A percentile compares a stretch with the other conserved stretches of the same genome.
Conservation (phyloP, 352 stramenopile genomes). For the Pythium volutum region DNA sequence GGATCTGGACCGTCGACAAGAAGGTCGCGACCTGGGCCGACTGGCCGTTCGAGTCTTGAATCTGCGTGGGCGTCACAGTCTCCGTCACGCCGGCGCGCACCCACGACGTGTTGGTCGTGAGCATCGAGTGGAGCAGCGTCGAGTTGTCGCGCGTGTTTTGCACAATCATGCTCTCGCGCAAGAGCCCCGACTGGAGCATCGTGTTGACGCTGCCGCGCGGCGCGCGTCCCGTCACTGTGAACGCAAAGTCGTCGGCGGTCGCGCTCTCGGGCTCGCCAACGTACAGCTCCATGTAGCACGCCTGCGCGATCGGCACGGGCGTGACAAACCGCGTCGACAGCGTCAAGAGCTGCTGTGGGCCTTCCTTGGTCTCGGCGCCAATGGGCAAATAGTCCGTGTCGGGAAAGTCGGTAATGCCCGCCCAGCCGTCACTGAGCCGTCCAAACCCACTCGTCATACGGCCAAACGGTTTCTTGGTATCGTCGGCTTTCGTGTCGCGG, state of each 20-base stretch:
- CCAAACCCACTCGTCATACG: conserved; percentile 27
- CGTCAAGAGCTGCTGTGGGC: conserved; percentile 72
- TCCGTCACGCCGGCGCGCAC: conserved; percentile 73
- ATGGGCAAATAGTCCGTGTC: conserved; percentile 72
- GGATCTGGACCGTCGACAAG: conserved; percentile 76
- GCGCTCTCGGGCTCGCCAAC: conserved; percentile 55
- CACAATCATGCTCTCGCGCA: conserved; percentile 60
- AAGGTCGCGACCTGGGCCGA: conserved; percentile 63
- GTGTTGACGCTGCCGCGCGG: conserved; percentile 62
- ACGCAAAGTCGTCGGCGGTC: conserved; percentile 51
- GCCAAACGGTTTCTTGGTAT: conserved; percentile 16
- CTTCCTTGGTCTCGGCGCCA: conserved; percentile 51
- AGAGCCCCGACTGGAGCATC: conserved; percentile 66
- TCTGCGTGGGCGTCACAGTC: conserved; percentile 63
- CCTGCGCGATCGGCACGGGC: conserved; percentile 53
- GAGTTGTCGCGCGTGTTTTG: conserved; percentile 28
- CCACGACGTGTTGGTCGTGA: conserved; percentile 54
- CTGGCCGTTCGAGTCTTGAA: conserved; percentile 23
- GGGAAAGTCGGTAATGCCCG: conserved; percentile 65
- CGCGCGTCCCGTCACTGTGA: conserved; percentile 42
- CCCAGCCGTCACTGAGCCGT: conserved; percentile 59
- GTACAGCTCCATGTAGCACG: conserved; percentile 78
- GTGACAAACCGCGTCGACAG: conserved; percentile 68
- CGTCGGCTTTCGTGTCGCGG: conserved; percentile 42
- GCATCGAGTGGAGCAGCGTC: conserved; percentile 32